Evolutionary conservation across 306 rosid species (phyloP).

Genomic region (Mimosa bimucronata): DNA sequence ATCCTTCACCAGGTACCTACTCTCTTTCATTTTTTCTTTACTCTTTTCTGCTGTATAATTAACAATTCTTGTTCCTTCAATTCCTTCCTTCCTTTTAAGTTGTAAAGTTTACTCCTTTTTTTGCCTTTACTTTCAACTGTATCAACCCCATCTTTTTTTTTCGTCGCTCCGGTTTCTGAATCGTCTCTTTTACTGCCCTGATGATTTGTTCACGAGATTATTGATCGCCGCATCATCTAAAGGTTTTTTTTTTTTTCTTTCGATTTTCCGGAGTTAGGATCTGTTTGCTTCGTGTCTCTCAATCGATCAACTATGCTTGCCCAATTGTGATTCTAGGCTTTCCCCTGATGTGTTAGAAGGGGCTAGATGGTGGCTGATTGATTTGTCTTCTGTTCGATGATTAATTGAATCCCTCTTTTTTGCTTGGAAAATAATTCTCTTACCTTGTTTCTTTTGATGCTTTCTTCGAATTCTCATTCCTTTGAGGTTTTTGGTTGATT

Average conservation of each 20-base stretch:
- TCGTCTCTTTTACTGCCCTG: neutral
- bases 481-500: neutral
- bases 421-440: neutral
- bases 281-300: slow-evolving; percentile 5
- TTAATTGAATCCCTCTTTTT: neutral
- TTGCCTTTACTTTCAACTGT: neutral
- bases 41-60: neutral
- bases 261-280: slow-evolving; percentile 10
- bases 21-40: neutral
- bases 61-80: neutral
- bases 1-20: slow-evolving; percentile 20
- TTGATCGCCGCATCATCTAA: neutral
- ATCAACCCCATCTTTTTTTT: neutral
- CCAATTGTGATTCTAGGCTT: neutral
- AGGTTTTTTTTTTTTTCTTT: neutral
- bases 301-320: neutral
- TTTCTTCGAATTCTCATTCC: neutral
- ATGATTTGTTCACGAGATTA: neutral
- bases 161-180: neutral
- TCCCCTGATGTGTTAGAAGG: too few species aligned
- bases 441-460: neutral
- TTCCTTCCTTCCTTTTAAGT: neutral
- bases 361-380: neutral
- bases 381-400: neutral
- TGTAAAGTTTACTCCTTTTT: neutral